Evolutionary conservation across 2,329 filamentous ascomycete genomes (phyloP).

Genomic region (Parastagonospora avenae): DNA sequence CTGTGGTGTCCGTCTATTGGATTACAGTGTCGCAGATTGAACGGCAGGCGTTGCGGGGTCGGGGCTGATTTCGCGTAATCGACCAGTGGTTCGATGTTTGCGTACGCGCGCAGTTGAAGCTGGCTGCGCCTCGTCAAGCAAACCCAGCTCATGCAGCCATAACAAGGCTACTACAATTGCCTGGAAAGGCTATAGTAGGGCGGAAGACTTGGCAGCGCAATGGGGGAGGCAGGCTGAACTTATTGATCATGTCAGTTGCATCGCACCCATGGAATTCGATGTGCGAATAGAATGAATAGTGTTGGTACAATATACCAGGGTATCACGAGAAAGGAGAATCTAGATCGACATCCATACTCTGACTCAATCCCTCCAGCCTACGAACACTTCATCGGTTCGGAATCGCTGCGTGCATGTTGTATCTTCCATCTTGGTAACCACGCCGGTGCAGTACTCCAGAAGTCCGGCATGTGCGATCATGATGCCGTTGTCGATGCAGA

Average conservation of each 20-base stretch:
- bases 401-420: slow-evolving; percentile 69
- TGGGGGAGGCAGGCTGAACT: neutral
- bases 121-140: neutral
- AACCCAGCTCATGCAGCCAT: neutral
- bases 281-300: neutral
- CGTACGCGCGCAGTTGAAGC: neutral
- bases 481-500: slow-evolving; percentile 98
- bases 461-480: slow-evolving; percentile 99
- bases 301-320: neutral
- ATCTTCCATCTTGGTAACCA: slow-evolving; percentile 75
- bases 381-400: slow-evolving; percentile 56
- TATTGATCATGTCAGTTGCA: neutral
- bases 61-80: neutral
- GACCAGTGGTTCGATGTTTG: neutral
- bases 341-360: neutral
- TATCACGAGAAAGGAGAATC: slow-evolving; percentile 12
- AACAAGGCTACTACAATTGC: neutral
- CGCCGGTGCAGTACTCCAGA: slow-evolving; percentile 81
- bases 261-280: neutral
- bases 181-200: no score
- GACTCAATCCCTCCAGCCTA: slow-evolving; percentile 55
- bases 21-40: neutral
- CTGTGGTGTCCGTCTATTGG: neutral
- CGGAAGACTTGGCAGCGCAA: no score
- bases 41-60: neutral